Base-by-base conservation (phyloP, 176 grass and related monocot genomes). In the Carex scoparia region DNA sequence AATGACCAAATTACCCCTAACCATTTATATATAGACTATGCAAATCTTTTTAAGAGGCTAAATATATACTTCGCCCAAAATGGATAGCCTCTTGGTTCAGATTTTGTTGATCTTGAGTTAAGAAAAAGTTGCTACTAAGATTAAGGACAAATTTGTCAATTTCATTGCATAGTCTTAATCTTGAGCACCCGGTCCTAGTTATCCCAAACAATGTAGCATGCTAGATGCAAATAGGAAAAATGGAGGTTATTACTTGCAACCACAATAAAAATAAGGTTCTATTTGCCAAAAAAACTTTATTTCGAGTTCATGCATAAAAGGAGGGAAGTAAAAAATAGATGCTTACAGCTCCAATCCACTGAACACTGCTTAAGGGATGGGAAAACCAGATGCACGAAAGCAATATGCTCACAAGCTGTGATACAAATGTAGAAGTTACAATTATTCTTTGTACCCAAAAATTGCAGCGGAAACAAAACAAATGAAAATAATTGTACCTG, bases 301-400 rank as follows among this genome's bases (percentile, higher is more conserved):
- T 13, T 0, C 2, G 53, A 69, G 32, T 56, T 19, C 7, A 49
- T 4, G 32, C 65, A 10, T 15, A 64, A 63, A 16, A 63, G 12
- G 18, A 63, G 9, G 12, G 67, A 30, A 2, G 2, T 3, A 12
- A 73, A 58, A n/a, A 60, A 57, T 85, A 80, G 55, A 77, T 18
- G 79, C 93, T 99, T 94, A 95, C 96, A 56, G 96, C 88, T 9
- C 96, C 96, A 89, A 94, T 91, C 93, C 91, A 94, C 75, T 99
- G 96, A 81, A 86, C 88, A 91, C 96, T 89, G 84, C 96, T 95
- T 69, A 99, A 88, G 40, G 96, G 88, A 87, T 99, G 96, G 31
- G 90, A 87, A 82, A 99, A 99, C 96, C 91, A 99, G 60, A 95
- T 63, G 16, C 96, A 99, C 0, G 96, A 95, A 35, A 99, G 65